A percentile compares a stretch with the other conserved stretches of the same genome.
Evolutionary conservation across 2,329 filamentous ascomycete genomes (phyloP).

Genomic region (Fusarium devonianum): DNA sequence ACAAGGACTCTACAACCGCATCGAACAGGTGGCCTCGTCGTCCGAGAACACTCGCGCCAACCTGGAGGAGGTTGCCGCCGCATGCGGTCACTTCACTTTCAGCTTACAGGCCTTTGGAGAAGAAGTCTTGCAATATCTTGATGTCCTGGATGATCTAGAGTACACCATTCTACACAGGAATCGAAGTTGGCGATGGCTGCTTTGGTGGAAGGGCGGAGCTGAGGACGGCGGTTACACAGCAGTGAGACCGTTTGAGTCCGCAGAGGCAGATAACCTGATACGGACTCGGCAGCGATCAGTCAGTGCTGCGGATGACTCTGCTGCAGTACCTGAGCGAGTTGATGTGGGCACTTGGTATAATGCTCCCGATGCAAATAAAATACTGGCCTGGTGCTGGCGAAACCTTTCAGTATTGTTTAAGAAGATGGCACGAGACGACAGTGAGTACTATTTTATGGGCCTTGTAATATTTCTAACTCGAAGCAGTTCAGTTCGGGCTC

Average conservation of each 20-base stretch:
- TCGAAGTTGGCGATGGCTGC: constrained; percentile 81
- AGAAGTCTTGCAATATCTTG: constrained; percentile 82
- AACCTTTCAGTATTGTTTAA: constrained; percentile 48
- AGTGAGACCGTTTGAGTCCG: constrained; percentile 51
- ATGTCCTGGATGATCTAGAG: constrained; percentile 85
- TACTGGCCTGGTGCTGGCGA: constrained; percentile 32
- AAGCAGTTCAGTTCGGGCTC: constrained; percentile 72
- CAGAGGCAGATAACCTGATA: constrained; percentile 31
- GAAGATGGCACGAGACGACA: constrained; percentile 55
- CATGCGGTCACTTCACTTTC: constrained; percentile 95
- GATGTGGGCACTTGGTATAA: constrained; percentile 16
- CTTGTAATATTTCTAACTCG: constrained; percentile 51
- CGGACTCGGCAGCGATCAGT: constrained; percentile 1
- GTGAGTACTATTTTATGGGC: constrained; percentile 49
- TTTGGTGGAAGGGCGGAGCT: constrained; percentile 67
- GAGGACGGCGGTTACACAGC: constrained; percentile 19
- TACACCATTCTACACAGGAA: constrained; percentile 67
- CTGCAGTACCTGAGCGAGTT: not conserved
- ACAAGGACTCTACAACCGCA: constrained; percentile 78
- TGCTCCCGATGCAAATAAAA: constrained; percentile 27
- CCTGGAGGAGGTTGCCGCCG: constrained; percentile 95
- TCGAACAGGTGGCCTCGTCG: constrained; percentile 66
- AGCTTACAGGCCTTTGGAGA: constrained; percentile 89
- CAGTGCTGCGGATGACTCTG: not conserved
- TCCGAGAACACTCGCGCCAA: constrained; percentile 71